Percentiles rank a stretch among this genome's conserved stretches.
Conservation (phyloP, 495 filamentous ascomycete species). For the Trichoderma asperelloides region DNA sequence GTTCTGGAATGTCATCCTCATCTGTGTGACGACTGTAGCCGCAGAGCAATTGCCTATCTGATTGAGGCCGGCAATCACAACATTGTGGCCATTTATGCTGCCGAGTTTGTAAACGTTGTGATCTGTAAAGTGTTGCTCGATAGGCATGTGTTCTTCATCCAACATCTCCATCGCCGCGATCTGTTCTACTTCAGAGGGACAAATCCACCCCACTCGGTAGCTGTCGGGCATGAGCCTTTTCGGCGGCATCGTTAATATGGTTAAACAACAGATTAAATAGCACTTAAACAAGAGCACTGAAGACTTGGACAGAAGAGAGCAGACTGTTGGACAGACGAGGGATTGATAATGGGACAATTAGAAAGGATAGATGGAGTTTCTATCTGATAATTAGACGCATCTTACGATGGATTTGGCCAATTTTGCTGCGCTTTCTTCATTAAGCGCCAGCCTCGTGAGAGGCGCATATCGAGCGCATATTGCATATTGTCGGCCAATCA, state of each 20-base stretch:
- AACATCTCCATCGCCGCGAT: background rate
- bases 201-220: background rate
- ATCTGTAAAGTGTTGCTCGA: background rate
- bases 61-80: constrained; percentile 27
- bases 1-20: constrained; percentile 17
- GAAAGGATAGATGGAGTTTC: background rate
- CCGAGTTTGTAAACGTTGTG: constrained; percentile 29
- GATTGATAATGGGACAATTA: background rate
- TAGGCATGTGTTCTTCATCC: background rate
- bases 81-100: constrained; percentile 22
- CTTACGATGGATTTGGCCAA: background rate
- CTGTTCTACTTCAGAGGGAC: background rate
- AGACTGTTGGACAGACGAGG: too few relatives aligned
- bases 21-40: constrained; percentile 18
- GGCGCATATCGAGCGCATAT: background rate
- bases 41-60: constrained; percentile 22
- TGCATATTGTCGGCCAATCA: background rate
- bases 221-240: background rate
- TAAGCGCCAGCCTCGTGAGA: background rate
- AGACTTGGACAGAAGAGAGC: too few relatives aligned
- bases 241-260: background rate
- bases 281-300: background rate
- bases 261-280: background rate
- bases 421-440: background rate
- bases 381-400: background rate